These are phyloP conservation scores for Ceratobasidium sp. DNA, from an alignment of 1,284 basidiomycete genomes.

Conservation along the genomic window DNA sequence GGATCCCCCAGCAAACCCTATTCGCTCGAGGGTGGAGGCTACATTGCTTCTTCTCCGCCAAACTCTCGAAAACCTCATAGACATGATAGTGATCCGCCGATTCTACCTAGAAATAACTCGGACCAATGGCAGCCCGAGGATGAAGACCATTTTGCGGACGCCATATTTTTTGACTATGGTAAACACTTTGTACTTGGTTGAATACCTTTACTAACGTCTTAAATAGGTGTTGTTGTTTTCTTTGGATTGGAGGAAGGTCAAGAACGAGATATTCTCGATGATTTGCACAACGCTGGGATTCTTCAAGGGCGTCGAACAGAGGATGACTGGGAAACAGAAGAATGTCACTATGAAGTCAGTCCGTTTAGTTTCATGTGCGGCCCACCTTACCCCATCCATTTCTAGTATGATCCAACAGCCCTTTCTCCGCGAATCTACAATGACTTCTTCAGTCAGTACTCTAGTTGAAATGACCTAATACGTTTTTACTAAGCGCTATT, in stretches of 20 bases:
- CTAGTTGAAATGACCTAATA: slow-evolving; percentile 15
- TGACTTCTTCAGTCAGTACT: slow-evolving; percentile 85
- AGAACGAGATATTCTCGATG: slow-evolving; percentile 85
- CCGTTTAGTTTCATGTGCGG: background rate
- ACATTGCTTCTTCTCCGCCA: slow-evolving; percentile 68
- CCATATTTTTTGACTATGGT: slow-evolving; percentile 81
- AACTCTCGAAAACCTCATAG: slow-evolving; percentile 41
- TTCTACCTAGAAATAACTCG: slow-evolving; percentile 45
- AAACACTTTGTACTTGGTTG: background rate
- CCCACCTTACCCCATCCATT: slow-evolving; percentile 45
- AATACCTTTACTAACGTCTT: slow-evolving; percentile 65
- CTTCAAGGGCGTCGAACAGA: slow-evolving; percentile 70
- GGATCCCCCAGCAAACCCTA: slow-evolving; percentile 46
- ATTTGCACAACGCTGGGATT: slow-evolving; percentile 78
- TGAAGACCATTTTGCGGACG: slow-evolving; percentile 77
- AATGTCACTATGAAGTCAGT: slow-evolving; percentile 86
- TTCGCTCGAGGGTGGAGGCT: slow-evolving; percentile 63
- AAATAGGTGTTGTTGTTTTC: slow-evolving; percentile 78
- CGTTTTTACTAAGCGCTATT: background rate
- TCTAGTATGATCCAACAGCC: slow-evolving; percentile 87
- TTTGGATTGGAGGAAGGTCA: slow-evolving; percentile 85
- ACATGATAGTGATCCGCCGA: slow-evolving; percentile 18
- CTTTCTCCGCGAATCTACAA: slow-evolving; percentile 90
- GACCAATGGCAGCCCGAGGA: slow-evolving; percentile 56
- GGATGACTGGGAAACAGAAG: slow-evolving; percentile 89